A percentile compares a stretch with the other conserved stretches of the same genome.
These are phyloP conservation scores for Russula vinacea DNA, from an alignment of 768 basidiomycete species.

Conservation along the genomic window DNA sequence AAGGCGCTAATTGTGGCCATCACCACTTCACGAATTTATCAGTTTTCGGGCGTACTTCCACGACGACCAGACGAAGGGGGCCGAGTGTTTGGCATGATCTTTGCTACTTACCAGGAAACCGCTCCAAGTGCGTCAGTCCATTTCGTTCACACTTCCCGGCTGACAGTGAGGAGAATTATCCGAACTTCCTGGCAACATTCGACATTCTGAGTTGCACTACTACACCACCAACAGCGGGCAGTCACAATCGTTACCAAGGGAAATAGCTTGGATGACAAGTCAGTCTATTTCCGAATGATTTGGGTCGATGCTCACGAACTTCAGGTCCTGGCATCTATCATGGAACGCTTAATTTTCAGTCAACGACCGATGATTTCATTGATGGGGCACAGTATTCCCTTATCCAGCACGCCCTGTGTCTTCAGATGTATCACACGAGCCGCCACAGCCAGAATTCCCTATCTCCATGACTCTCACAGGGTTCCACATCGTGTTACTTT, in stretches of 20 bases:
- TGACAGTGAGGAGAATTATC: constrained; percentile 65
- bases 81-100: constrained; percentile 70
- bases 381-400: constrained; percentile 75
- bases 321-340: constrained; percentile 87
- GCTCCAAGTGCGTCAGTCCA: constrained; percentile 64
- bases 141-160: constrained; percentile 24
- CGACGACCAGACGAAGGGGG: constrained; percentile 70
- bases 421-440: constrained; percentile 33
- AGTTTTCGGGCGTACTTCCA: constrained; percentile 72
- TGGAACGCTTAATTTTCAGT: constrained; percentile 68
- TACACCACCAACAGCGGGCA: constrained; percentile 70
- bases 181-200: constrained; percentile 78
- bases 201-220: constrained; percentile 76
- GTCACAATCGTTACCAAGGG: constrained; percentile 63
- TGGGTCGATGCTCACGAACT: constrained; percentile 10
- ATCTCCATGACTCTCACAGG: constrained; percentile 81
- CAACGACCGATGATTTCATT: constrained; percentile 68
- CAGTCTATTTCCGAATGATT: constrained; percentile 29
- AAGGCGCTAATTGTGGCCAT: constrained; percentile 73
- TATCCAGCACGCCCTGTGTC: constrained; percentile 53
- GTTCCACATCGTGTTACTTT: constrained; percentile 88
- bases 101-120: constrained; percentile 68
- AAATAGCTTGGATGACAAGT: constrained; percentile 93
- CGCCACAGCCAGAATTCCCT: constrained; percentile 47
- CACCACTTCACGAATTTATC: constrained; percentile 86